Percentiles rank a stretch among this genome's conserved stretches.
Conservation (phyloP, 805 yeast genomes). For the Metschnikowia borealis region DNA sequence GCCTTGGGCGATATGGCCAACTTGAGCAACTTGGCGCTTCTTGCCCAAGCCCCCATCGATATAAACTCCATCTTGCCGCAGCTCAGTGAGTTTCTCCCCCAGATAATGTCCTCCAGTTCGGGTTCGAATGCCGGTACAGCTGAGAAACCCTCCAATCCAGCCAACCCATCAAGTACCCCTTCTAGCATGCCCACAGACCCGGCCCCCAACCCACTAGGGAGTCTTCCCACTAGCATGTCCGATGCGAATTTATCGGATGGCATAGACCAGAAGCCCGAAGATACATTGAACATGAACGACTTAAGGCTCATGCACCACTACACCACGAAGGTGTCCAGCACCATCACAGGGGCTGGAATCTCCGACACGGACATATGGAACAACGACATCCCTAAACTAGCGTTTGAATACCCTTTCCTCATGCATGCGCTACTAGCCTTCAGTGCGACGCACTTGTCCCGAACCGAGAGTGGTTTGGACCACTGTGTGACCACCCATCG, state of each 20-base stretch:
- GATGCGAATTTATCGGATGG: not conserved
- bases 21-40: constrained; percentile 37
- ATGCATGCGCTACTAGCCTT: constrained; percentile 92
- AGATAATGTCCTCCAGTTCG: not conserved
- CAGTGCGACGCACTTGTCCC: constrained; percentile 84
- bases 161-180: not conserved
- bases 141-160: not conserved
- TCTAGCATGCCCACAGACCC: not conserved
- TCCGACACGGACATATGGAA: constrained; percentile 85
- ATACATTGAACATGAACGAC: constrained; percentile 62
- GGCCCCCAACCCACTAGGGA: not conserved
- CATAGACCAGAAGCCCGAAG: not conserved
- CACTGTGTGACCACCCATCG: constrained; percentile 82
- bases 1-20: constrained; percentile 36
- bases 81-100: constrained; percentile 1
- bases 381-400: constrained; percentile 80
- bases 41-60: constrained; percentile 42
- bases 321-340: constrained; percentile 75
- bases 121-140: not conserved
- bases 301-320: constrained; percentile 83
- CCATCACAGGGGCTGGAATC: constrained; percentile 88
- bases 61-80: constrained; percentile 32
- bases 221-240: not conserved
- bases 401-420: constrained; percentile 81
- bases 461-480: constrained; percentile 72